Evolutionary conservation across 164 flowering plant genomes (phyloP).

Genomic region (Sedum album): DNA sequence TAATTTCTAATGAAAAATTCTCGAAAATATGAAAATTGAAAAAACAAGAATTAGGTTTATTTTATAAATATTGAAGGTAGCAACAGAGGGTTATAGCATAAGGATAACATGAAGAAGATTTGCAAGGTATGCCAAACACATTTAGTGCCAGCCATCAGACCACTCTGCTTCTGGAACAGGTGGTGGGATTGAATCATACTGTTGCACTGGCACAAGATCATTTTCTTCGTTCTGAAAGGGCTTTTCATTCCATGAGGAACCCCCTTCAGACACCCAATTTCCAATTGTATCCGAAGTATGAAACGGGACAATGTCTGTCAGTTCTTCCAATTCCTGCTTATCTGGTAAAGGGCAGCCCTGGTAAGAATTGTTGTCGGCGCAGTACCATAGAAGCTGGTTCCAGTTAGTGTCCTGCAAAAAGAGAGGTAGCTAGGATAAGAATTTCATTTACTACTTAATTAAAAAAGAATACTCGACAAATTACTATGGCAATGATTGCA

Average conservation of each 20-base stretch:
- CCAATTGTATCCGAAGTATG: constrained; percentile 1
- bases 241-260: neutral
- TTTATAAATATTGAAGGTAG: neutral
- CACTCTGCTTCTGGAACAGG: constrained; percentile 4
- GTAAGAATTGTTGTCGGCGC: constrained; percentile 63
- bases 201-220: neutral
- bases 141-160: constrained; percentile 2
- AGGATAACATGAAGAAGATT: neutral
- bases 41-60: neutral
- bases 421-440: neutral
- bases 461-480: neutral
- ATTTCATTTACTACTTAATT: neutral
- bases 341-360: constrained; percentile 81
- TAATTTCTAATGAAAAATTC: too few species aligned
- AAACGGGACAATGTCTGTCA: neutral
- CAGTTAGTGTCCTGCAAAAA: constrained; percentile 64
- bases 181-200: neutral
- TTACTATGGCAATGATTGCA: neutral
- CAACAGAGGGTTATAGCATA: neutral
- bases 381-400: constrained; percentile 62
- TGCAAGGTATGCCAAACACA: neutral
- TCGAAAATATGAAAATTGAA: neutral
- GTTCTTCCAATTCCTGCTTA: constrained; percentile 21
- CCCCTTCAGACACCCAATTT: neutral
- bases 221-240: constrained; percentile 4